phyloP scores from a whole-genome alignment of 1,139 yeast species.

The Casaregolazyma lundiana region DNA sequence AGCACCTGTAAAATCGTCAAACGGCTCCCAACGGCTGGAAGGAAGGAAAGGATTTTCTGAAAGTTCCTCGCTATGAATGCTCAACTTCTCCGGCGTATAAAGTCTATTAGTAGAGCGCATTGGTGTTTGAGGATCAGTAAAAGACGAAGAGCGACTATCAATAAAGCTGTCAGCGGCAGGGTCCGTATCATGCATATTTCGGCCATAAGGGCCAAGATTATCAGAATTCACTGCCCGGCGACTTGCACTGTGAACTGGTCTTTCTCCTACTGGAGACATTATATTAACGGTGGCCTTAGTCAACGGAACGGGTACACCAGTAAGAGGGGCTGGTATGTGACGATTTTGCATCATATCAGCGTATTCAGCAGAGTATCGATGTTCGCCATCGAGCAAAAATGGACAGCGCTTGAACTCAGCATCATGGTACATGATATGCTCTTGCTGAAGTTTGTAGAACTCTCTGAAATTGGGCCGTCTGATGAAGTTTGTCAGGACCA shows the following conservation, averaged over 20 bases:
- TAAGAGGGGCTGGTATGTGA: slow-evolving; percentile 53
- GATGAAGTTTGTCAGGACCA: slow-evolving; percentile 56
- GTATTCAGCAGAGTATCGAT: slow-evolving; percentile 43
- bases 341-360: slow-evolving; percentile 39
- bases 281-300: slow-evolving; percentile 30
- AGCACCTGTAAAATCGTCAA: slow-evolving; percentile 12
- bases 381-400: slow-evolving; percentile 54
- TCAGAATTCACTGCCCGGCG: slow-evolving; percentile 15
- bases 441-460: slow-evolving; percentile 52
- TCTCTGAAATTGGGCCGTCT: slow-evolving; percentile 48
- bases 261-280: slow-evolving; percentile 23
- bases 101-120: neutral
- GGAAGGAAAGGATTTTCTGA: slow-evolving; percentile 22
- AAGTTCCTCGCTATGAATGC: neutral
- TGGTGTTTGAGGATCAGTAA: neutral
- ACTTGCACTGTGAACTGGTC: slow-evolving; percentile 9
- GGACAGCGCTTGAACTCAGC: slow-evolving; percentile 79
- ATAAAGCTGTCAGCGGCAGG: neutral
- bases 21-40: slow-evolving; percentile 24
- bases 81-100: neutral
- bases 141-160: neutral
- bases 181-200: neutral
- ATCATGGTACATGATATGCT: slow-evolving; percentile 66
- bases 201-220: neutral
- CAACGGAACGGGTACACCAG: slow-evolving; percentile 59